Evolutionary conservation across 1,284 basidiomycete species (phyloP).

Genomic region (Microstroma glucosiphilum): DNA sequence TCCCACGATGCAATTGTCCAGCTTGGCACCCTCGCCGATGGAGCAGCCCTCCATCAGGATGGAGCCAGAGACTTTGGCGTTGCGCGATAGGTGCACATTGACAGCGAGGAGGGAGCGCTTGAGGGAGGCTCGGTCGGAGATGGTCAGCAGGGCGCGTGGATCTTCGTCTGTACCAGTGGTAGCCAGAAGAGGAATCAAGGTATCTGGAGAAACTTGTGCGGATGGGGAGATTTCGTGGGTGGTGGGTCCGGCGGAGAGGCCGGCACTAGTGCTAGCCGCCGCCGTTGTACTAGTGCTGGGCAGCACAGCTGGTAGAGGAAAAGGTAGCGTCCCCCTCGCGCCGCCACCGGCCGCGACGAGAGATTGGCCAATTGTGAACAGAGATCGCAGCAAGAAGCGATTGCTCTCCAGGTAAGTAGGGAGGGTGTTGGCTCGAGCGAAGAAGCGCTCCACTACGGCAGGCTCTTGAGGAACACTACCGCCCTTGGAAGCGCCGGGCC

Average conservation of each 20-base stretch:
- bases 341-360: background rate
- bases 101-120: slow-evolving; percentile 82
- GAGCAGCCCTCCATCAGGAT: slow-evolving; percentile 11
- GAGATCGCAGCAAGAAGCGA: slow-evolving; percentile 52
- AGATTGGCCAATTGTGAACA: slow-evolving; percentile 3
- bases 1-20: slow-evolving; percentile 83
- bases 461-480: background rate
- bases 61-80: slow-evolving; percentile 56
- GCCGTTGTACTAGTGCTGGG: slow-evolving; percentile 13
- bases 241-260: slow-evolving; percentile 77
- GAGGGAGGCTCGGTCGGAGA: slow-evolving; percentile 51
- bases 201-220: slow-evolving; percentile 59
- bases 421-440: slow-evolving; percentile 76
- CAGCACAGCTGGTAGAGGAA: slow-evolving; percentile 11
- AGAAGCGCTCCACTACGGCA: slow-evolving; percentile 47
- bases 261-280: slow-evolving; percentile 56
- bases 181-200: slow-evolving; percentile 70
- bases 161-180: slow-evolving; percentile 84
- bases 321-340: background rate
- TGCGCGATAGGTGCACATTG: slow-evolving; percentile 78
- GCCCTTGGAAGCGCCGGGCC: background rate
- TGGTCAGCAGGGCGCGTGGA: slow-evolving; percentile 63
- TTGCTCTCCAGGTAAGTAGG: slow-evolving; percentile 76
- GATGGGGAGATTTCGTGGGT: slow-evolving; percentile 58
- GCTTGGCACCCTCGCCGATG: slow-evolving; percentile 62